Percentiles rank a stretch among this genome's conserved stretches.
Conservation (phyloP, 1,284 basidiomycete species). For the Moesziomyces sp. region DNA sequence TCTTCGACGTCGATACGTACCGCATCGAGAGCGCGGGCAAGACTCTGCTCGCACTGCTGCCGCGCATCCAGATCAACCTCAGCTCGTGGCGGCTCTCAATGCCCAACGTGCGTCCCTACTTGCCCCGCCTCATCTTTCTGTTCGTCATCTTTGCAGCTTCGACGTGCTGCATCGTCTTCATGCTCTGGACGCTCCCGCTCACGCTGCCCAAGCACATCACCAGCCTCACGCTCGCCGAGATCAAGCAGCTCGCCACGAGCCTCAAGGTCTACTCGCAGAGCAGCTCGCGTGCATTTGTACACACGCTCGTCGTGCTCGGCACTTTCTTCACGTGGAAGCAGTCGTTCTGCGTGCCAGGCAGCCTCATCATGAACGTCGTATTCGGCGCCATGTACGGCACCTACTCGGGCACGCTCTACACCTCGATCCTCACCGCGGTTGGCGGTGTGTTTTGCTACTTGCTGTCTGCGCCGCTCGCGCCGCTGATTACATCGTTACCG, state of each 20-base stretch:
- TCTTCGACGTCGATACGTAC: slow-evolving; percentile 39
- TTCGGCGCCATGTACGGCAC: slow-evolving; percentile 67
- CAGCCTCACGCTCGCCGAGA: slow-evolving; percentile 62
- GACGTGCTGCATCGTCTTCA: slow-evolving; percentile 55
- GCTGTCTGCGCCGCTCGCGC: slow-evolving; percentile 55
- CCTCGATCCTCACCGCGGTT: slow-evolving; percentile 60
- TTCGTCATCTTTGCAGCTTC: slow-evolving; percentile 55
- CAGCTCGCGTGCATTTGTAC: slow-evolving; percentile 43
- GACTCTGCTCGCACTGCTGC: slow-evolving; percentile 19
- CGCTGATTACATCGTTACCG: slow-evolving; percentile 56
- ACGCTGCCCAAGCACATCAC: slow-evolving; percentile 61
- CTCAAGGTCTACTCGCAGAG: slow-evolving; percentile 58
- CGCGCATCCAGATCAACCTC: slow-evolving; percentile 43
- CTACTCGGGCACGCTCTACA: slow-evolving; percentile 59
- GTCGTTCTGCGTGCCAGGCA: slow-evolving; percentile 64
- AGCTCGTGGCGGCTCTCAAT: slow-evolving; percentile 39
- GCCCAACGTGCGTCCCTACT: slow-evolving; percentile 52
- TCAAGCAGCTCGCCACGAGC: slow-evolving; percentile 57
- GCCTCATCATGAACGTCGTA: slow-evolving; percentile 66
- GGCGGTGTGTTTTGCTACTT: slow-evolving; percentile 65
- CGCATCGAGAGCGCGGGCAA: slow-evolving; percentile 26
- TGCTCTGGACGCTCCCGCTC: slow-evolving; percentile 63
- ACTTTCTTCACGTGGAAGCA: slow-evolving; percentile 66
- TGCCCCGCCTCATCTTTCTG: slow-evolving; percentile 54
- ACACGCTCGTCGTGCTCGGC: slow-evolving; percentile 60